These are phyloP conservation scores for Aspergillus cejpii DNA, from an alignment of 2,329 filamentous ascomycete species.

Conservation along the genomic window DNA sequence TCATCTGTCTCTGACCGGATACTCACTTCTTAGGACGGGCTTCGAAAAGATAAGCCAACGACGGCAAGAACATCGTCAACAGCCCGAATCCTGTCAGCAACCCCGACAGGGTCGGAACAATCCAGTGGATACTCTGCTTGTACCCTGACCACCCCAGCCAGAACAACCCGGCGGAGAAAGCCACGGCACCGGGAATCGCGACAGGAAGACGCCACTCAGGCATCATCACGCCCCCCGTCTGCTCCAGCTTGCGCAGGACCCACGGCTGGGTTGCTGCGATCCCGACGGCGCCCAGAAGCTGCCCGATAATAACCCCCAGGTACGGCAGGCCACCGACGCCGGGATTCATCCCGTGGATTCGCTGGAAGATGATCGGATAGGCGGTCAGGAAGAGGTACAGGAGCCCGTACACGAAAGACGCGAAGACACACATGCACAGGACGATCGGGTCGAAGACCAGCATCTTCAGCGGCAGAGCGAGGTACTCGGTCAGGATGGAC, in stretches of 20 bases:
- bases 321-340: slow-evolving; percentile 42
- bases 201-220: slow-evolving; percentile 44
- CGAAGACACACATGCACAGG: slow-evolving; percentile 25
- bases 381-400: slow-evolving; percentile 44
- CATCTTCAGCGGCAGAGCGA: slow-evolving; percentile 30
- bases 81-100: slow-evolving; percentile 45
- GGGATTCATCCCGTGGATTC: slow-evolving; percentile 34
- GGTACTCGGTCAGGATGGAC: background rate
- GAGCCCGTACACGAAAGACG: slow-evolving; percentile 32
- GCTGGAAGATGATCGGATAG: slow-evolving; percentile 42
- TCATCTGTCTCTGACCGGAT: background rate
- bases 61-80: slow-evolving; percentile 45
- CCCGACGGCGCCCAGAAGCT: slow-evolving; percentile 35
- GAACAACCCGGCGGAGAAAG: slow-evolving; percentile 42
- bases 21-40: slow-evolving; percentile 17
- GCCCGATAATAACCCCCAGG: slow-evolving; percentile 40
- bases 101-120: slow-evolving; percentile 37
- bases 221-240: slow-evolving; percentile 29
- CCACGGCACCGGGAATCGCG: slow-evolving; percentile 42
- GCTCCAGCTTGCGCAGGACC: slow-evolving; percentile 33
- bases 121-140: slow-evolving; percentile 33
- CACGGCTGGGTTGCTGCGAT: slow-evolving; percentile 38
- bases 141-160: slow-evolving; percentile 41
- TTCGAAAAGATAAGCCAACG: slow-evolving; percentile 42
- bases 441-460: slow-evolving; percentile 40